These are phyloP conservation scores for Eucalyptus curtisii DNA, from an alignment of 345 rosid genomes.

Conservation along the genomic window DNA sequence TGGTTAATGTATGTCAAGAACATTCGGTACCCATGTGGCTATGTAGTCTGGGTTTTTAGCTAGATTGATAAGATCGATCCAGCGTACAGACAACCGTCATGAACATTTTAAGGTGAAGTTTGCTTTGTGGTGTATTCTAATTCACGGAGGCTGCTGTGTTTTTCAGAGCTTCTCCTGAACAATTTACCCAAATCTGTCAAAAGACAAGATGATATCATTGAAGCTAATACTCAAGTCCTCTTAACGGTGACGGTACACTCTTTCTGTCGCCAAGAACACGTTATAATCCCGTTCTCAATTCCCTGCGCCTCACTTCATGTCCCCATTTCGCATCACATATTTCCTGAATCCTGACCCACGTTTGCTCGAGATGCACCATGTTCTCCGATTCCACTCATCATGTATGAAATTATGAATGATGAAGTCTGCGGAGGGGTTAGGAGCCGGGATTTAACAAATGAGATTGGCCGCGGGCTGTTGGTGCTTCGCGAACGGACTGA, in stretches of 20 bases:
- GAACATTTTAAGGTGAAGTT: not conserved
- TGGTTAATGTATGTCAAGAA: not conserved
- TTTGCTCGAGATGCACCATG: not conserved
- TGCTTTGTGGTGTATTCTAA: not conserved
- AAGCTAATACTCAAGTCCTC: not conserved
- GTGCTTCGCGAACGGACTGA: not conserved
- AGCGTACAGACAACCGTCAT: accelerated
- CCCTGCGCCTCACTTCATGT: not conserved
- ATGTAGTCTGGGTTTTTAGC: not conserved
- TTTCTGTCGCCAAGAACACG: not conserved
- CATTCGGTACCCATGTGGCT: not conserved
- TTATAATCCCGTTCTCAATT: not conserved
- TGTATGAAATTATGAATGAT: not conserved
- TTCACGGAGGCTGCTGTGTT: not conserved
- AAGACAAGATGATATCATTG: accelerated
- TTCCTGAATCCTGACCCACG: not conserved
- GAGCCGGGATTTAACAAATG: not conserved
- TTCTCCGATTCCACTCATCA: not conserved
- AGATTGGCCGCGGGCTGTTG: not conserved
- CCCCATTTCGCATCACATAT: not conserved
- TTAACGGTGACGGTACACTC: not conserved
- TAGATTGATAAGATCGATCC: not conserved
- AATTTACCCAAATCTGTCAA: not conserved
- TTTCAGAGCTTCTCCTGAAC: not conserved
- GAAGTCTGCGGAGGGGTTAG: not conserved